Percentiles rank a stretch among this genome's conserved stretches.
These are phyloP conservation scores for Rhododendron henanense DNA, from an alignment of 148 eudicot species.

Conservation along the genomic window DNA sequence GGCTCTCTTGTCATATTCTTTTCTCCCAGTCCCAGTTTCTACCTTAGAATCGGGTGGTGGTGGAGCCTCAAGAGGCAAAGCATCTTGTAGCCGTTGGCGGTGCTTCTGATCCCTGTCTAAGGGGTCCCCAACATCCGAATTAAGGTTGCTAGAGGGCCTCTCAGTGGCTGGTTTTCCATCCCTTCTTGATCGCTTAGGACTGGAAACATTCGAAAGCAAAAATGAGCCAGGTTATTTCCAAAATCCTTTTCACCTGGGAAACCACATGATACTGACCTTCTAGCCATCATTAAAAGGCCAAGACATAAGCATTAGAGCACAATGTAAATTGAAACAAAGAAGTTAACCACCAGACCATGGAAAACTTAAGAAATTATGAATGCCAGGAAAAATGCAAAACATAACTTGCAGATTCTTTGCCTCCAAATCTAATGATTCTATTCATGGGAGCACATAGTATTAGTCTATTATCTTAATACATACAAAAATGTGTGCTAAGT, in stretches of 20 bases:
- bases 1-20: conserved; percentile 35
- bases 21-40: conserved; percentile 27
- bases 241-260: neutral
- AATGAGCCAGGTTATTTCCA: neutral
- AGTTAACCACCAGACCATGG: neutral
- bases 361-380: neutral
- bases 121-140: conserved; percentile 35
- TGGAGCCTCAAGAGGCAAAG: conserved; percentile 53
- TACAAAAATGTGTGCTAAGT: neutral
- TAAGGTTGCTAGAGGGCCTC: conserved; percentile 39
- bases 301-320: neutral
- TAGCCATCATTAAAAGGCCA: neutral
- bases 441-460: neutral
- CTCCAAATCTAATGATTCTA: neutral
- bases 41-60: conserved; percentile 27
- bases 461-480: neutral
- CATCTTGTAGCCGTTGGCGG: conserved; percentile 50
- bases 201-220: conserved; percentile 9
- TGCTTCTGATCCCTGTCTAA: conserved; percentile 49
- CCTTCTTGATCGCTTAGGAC: conserved; percentile 51
- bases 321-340: neutral
- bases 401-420: neutral
- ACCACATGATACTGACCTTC: neutral
- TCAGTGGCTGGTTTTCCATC: conserved; percentile 52
- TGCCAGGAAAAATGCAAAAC: neutral